Percentiles rank a stretch among this genome's conserved stretches.
phyloP scores from a whole-genome alignment of 306 rosid genomes.

The Sophora flavescens region DNA sequence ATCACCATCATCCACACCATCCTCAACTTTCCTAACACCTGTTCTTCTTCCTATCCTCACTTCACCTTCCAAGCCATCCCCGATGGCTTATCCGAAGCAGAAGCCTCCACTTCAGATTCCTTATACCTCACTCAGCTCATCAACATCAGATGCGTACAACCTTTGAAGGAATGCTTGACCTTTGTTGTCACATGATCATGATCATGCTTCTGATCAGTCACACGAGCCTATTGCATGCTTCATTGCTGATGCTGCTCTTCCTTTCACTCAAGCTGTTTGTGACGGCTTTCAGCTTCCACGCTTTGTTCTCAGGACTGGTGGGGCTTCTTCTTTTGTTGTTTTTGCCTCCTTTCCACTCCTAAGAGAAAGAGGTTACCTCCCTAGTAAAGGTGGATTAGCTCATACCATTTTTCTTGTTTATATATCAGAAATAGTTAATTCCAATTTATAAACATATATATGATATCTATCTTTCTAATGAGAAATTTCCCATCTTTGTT shows the following conservation, averaged over 20 bases:
- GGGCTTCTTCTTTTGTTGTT: conserved; percentile 24
- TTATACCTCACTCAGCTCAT: conserved; percentile 37
- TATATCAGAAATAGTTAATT: not conserved
- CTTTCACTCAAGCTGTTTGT: conserved; percentile 44
- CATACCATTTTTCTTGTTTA: not conserved
- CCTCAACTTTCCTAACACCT: conserved; percentile 59
- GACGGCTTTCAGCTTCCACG: conserved; percentile 21
- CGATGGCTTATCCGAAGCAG: conserved; percentile 35
- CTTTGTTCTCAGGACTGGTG: conserved; percentile 48
- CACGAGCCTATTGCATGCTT: conserved; percentile 35
- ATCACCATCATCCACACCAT: conserved; percentile 57
- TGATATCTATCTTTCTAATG: not conserved
- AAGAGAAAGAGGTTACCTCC: conserved; percentile 50
- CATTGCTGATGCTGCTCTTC: conserved; percentile 40
- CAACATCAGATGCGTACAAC: conserved; percentile 34
- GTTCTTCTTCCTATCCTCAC: conserved; percentile 55
- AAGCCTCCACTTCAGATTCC: conserved; percentile 38
- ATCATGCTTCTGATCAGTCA: not conserved
- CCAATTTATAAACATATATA: not conserved
- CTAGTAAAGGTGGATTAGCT: conserved; percentile 47
- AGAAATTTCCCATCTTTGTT: not conserved
- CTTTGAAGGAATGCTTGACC: conserved; percentile 42
- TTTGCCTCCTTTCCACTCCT: conserved; percentile 43
- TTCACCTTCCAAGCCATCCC: conserved; percentile 56
- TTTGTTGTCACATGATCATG: not conserved